Percentiles rank a stretch among this genome's conserved stretches.
phyloP scores from a whole-genome alignment of 768 basidiomycete species.

The Termitomyces sp. region DNA sequence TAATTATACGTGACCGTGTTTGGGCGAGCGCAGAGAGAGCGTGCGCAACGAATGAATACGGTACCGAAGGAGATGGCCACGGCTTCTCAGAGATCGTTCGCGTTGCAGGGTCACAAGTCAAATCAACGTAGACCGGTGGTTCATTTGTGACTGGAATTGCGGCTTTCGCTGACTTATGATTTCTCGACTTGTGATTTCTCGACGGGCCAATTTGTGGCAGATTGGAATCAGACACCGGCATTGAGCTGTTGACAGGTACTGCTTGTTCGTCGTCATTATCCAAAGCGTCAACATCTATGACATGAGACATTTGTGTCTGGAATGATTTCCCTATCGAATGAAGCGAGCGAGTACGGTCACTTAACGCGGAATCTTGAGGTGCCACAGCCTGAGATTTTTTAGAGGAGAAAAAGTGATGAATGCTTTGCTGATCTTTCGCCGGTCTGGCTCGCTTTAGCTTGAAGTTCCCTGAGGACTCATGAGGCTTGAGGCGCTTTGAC shows the following conservation, averaged over 20 bases:
- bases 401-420: not conserved
- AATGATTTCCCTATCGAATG: not conserved
- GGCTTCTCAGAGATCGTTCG: conserved; percentile 39
- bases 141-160: not conserved
- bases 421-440: not conserved
- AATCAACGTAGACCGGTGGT: conserved; percentile 11
- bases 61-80: conserved; percentile 40
- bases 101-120: conserved; percentile 43
- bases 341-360: not conserved
- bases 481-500: not conserved
- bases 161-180: not conserved
- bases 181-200: not conserved
- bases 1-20: conserved; percentile 69
- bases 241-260: not conserved
- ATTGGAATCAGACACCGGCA: not conserved
- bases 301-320: not conserved
- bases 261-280: not conserved
- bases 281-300: conserved; percentile 6
- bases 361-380: not conserved
- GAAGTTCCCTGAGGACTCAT: not conserved
- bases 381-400: not conserved
- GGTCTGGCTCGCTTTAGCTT: not conserved
- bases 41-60: conserved; percentile 69
- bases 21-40: conserved; percentile 52
- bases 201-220: no score